These are phyloP conservation scores for Torulaspora franciscae DNA, from an alignment of 805 yeast genomes.

Conservation along the genomic window DNA sequence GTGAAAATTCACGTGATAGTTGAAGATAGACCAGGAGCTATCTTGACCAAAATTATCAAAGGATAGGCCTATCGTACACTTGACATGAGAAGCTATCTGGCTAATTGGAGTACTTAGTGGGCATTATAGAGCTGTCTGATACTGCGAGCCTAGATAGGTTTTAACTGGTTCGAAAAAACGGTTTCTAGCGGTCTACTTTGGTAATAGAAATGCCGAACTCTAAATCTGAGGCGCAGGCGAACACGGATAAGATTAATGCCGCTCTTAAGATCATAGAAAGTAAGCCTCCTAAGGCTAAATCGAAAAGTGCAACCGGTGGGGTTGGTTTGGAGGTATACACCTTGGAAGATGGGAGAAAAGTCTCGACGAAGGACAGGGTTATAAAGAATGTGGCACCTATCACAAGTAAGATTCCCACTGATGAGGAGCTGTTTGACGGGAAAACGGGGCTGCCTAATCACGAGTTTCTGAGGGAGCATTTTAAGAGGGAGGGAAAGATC, in stretches of 20 bases:
- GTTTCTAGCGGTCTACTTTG: neutral
- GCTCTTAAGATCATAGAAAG: slow-evolving; percentile 57
- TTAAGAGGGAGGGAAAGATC: slow-evolving; percentile 75
- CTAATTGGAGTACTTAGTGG: neutral
- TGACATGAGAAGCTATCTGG: neutral
- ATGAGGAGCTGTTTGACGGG: slow-evolving; percentile 56
- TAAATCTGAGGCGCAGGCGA: slow-evolving; percentile 38
- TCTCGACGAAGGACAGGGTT: slow-evolving; percentile 49
- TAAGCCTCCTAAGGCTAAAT: slow-evolving; percentile 32
- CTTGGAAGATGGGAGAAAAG: slow-evolving; percentile 47
- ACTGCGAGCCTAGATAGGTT: neutral
- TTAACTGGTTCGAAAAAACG: neutral
- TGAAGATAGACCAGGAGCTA: neutral
- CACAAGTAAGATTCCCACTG: slow-evolving; percentile 57
- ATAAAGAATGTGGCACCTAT: slow-evolving; percentile 59
- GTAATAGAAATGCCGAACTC: neutral
- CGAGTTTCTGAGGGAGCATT: slow-evolving; percentile 66
- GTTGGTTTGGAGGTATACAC: slow-evolving; percentile 28
- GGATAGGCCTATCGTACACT: neutral
- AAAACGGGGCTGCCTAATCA: slow-evolving; percentile 66
- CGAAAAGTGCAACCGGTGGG: slow-evolving; percentile 2
- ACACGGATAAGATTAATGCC: slow-evolving; percentile 56
- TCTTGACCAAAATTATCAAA: neutral
- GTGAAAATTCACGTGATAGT: neutral
- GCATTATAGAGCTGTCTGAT: neutral